These are phyloP conservation scores for Heterococcus sp. DNA, from an alignment of 108 stramenopile species.

Conservation along the genomic window DNA sequence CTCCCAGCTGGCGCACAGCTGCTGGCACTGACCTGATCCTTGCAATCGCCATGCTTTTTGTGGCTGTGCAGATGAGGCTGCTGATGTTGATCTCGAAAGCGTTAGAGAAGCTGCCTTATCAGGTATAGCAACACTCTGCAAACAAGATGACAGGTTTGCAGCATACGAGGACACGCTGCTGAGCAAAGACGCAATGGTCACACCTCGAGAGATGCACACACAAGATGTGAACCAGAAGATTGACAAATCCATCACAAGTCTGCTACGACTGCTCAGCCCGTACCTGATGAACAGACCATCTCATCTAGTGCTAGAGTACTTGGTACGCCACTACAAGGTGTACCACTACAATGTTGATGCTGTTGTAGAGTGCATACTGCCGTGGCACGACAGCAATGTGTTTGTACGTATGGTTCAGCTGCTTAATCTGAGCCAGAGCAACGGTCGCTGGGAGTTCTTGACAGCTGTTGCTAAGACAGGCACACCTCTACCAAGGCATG, in stretches of 20 bases:
- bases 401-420: conserved; percentile 40
- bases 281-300: conserved; percentile 18
- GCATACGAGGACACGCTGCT: conserved; percentile 31
- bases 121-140: conserved; percentile 13
- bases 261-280: conserved; percentile 26
- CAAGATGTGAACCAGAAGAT: conserved; percentile 14
- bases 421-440: conserved; percentile 3
- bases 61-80: conserved; percentile 9
- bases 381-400: conserved; percentile 35
- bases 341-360: conserved; percentile 45
- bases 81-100: conserved; percentile 34
- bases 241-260: conserved; percentile 5
- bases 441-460: conserved; percentile 34
- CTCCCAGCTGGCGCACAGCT: not conserved
- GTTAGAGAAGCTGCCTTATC: conserved; percentile 25
- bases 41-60: not conserved
- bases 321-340: conserved; percentile 39
- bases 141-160: conserved; percentile 19
- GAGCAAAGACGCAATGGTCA: conserved; percentile 35
- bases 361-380: conserved; percentile 31
- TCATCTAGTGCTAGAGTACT: conserved; percentile 31
- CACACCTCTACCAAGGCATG: conserved; percentile 22
- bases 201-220: conserved; percentile 20
- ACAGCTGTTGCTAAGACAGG: conserved; percentile 34
- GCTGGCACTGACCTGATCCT: not conserved